These are phyloP conservation scores for Dendrocalamus sinicus DNA, from an alignment of 176 grass and related monocot genomes.

Conservation along the genomic window DNA sequence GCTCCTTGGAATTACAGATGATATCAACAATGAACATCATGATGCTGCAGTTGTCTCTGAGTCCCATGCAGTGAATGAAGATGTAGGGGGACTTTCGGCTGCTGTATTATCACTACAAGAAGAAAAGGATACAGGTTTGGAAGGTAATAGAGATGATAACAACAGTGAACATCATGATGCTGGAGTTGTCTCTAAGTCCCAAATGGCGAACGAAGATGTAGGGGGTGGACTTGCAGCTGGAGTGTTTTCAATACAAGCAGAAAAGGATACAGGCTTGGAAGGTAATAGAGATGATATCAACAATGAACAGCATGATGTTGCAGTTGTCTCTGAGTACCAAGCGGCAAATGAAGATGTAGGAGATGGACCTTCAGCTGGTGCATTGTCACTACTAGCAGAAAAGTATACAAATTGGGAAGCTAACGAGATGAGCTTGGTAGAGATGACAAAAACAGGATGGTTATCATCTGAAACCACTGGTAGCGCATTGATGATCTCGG, in stretches of 20 bases:
- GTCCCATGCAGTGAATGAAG: conserved; percentile 15
- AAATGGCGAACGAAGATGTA: conserved; percentile 28
- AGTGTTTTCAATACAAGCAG: conserved; percentile 6
- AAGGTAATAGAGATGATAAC: conserved; percentile 36
- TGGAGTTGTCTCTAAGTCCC: conserved; percentile 25
- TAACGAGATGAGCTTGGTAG: conserved; percentile 34
- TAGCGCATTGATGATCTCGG: conserved; percentile 4
- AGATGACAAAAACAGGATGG: conserved; percentile 19
- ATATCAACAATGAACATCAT: conserved; percentile 27
- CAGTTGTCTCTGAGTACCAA: conserved; percentile 39
- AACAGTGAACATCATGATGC: conserved; percentile 23
- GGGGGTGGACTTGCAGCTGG: conserved; percentile 22
- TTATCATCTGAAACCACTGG: conserved; percentile 41
- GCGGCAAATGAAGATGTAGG: background rate
- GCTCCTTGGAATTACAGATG: conserved; percentile 48
- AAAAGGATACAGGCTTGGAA: conserved; percentile 25
- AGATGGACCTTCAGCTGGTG: conserved; percentile 21
- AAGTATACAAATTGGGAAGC: conserved; percentile 27
- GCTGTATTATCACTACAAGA: conserved; percentile 22
- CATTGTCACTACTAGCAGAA: conserved; percentile 33
- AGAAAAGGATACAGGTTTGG: conserved; percentile 31
- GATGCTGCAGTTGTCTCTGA: conserved; percentile 33
- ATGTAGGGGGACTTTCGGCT: conserved; percentile 21
- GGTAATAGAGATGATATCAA: conserved; percentile 23
- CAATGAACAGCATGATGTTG: conserved; percentile 28